A percentile compares a stretch with the other conserved stretches of the same genome.
Evolutionary conservation across 306 rosid species (phyloP).

Genomic region (Cicer yamashitae): DNA sequence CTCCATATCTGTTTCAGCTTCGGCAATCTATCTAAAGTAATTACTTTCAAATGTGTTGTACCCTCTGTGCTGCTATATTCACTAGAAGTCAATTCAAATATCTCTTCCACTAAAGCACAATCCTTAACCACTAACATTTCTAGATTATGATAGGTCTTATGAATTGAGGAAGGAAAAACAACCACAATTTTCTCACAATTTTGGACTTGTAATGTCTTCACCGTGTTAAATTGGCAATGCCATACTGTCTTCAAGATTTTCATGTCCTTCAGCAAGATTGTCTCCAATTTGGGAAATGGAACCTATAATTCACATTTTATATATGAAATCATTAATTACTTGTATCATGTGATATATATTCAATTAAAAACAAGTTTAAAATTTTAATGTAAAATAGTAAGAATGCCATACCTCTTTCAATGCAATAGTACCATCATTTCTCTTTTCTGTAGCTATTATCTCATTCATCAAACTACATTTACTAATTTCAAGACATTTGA

Average conservation of each 20-base stretch:
- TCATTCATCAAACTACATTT: slow-evolving; percentile 4
- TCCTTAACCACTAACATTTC: background rate
- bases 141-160: background rate
- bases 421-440: background rate
- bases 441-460: background rate
- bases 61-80: background rate
- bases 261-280: background rate
- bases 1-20: slow-evolving; percentile 17
- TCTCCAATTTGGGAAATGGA: slow-evolving; percentile 3
- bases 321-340: background rate
- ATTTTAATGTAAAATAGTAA: background rate
- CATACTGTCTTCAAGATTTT: background rate
- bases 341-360: background rate
- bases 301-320: background rate
- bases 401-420: background rate
- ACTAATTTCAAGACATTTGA: background rate
- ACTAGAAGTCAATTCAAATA: slow-evolving; percentile 10
- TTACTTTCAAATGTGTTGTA: background rate
- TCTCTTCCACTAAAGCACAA: slow-evolving; percentile 13
- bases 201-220: background rate
- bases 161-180: slow-evolving; percentile 13
- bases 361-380: background rate
- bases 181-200: slow-evolving; percentile 11
- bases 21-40: background rate
- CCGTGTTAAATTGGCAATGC: background rate